Evolutionary conservation across 176 grass and related monocot species (phyloP).

Genomic region (Musa itinerans): DNA sequence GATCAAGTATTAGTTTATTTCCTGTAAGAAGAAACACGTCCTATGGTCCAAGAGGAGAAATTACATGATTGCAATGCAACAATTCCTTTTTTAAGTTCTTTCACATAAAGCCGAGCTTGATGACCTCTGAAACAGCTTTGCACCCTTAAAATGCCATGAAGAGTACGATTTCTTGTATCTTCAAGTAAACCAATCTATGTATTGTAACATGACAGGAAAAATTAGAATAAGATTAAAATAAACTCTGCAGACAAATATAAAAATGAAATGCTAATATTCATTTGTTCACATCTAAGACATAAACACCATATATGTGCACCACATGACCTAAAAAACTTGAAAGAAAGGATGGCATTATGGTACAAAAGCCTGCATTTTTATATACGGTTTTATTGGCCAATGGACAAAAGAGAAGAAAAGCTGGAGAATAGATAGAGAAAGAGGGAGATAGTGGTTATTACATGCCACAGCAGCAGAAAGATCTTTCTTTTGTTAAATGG

Average conservation of each 20-base stretch:
- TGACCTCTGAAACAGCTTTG: conserved; percentile 97
- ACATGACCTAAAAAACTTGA: not conserved
- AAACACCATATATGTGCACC: not conserved
- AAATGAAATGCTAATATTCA: not conserved
- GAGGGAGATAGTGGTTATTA: too few species aligned
- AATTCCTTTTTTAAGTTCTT: conserved; percentile 57
- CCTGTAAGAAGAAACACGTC: not conserved
- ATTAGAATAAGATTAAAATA: not conserved
- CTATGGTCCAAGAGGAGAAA: not conserved
- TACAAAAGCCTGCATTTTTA: not conserved
- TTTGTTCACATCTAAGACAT: not conserved
- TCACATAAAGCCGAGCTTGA: conserved; percentile 57
- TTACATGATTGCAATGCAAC: conserved; percentile 87
- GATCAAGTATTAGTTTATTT: not conserved
- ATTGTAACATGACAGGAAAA: conserved; percentile 15
- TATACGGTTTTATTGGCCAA: not conserved
- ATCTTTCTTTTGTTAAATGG: too few species aligned
- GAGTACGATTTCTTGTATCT: conserved; percentile 82
- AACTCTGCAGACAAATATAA: not conserved
- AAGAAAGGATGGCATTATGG: not conserved
- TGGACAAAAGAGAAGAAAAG: too few species aligned
- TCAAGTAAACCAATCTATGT: conserved; percentile 84
- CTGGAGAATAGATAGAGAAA: too few species aligned
- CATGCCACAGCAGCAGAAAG: too few species aligned
- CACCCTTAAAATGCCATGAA: conserved; percentile 97